Conservation (phyloP, 2,329 filamentous ascomycete species). For the Aspergillus sp. region DNA sequence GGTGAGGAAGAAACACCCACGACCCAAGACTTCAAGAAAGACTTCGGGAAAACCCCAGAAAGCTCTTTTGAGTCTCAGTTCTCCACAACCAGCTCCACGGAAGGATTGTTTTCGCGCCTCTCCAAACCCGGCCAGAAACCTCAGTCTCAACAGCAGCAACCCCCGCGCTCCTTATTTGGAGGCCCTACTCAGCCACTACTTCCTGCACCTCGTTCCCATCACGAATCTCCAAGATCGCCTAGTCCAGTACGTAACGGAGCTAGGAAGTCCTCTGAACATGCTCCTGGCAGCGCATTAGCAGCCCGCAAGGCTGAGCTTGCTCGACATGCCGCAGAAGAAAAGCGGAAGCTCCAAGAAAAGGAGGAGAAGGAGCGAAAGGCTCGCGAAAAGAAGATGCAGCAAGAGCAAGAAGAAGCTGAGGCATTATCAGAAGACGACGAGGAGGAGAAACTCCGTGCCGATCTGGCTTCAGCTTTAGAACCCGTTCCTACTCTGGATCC, state of each 20-base stretch:
- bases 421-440: conserved; percentile 48
- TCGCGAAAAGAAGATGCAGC: conserved; percentile 32
- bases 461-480: conserved; percentile 44
- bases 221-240: conserved; percentile 45
- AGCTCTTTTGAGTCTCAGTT: conserved; percentile 43
- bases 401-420: conserved; percentile 31
- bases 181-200: conserved; percentile 43
- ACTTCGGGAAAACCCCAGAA: conserved; percentile 42
- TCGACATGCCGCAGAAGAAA: conserved; percentile 32
- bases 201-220: conserved; percentile 32
- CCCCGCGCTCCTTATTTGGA: conserved; percentile 41
- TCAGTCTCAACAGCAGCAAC: conserved; percentile 22
- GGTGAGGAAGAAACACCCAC: conserved; percentile 29
- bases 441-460: conserved; percentile 46
- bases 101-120: conserved; percentile 42
- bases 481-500: conserved; percentile 46
- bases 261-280: conserved; percentile 32
- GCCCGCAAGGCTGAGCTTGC: conserved; percentile 40
- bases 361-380: conserved; percentile 27
- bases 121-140: conserved; percentile 22
- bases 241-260: conserved; percentile 43
- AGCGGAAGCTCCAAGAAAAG: conserved; percentile 20
- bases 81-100: conserved; percentile 37
- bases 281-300: conserved; percentile 38
- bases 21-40: conserved; percentile 38